Evolutionary conservation across 2,329 filamentous ascomycete genomes (phyloP), one percentile per base, ranked within the genome.

Genomic region (Cryphonectria naterciae): DNA sequence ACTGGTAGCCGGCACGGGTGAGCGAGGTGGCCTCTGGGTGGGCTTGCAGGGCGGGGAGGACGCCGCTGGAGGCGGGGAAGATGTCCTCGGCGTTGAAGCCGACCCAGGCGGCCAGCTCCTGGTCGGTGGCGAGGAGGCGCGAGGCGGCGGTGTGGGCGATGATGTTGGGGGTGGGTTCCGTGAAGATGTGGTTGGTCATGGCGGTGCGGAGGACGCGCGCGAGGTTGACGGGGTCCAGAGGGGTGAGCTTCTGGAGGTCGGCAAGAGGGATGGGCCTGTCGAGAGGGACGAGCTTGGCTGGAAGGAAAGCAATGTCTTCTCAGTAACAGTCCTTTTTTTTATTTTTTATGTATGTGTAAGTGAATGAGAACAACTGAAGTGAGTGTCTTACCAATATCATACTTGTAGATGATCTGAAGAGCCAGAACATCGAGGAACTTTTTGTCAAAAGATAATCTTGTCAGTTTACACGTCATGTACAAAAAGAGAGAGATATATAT

Each of bases 141-240:
- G 87, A 89, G 1, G 83, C 82, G 1, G 86, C 84, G 1, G 86
- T 89, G 76, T 91, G 89, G 11, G 83, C 84, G 71, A 90, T 83
- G 2, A 82, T 72, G 1, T 85, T 84, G 0, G 85, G 84, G 6
- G 77, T 77, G 0, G 85, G 83, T 74, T 90, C 88, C 60, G 79
- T 76, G 78, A 91, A 89, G 70, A 90, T 82, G 15, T 81, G 80
- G 73, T 85, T 86, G 17, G 87, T 89, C 83, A 89, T 89, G 54
- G 85, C 86, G 76, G 89, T 84, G 10, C 88, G 85, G 39, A 88
- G 77, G 8, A 86, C 78, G 62, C 86, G 84, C 17, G 83, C 81
- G 25, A 88, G 79, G 74, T 87, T 87, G 73, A 84, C 80, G 39
- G 83, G 78, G 73, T 86, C 84, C 32, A 88, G 76, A 0, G 80